phyloP scores from a whole-genome alignment of 805 yeast genomes.

The Wickerhamomyces tratensis region DNA sequence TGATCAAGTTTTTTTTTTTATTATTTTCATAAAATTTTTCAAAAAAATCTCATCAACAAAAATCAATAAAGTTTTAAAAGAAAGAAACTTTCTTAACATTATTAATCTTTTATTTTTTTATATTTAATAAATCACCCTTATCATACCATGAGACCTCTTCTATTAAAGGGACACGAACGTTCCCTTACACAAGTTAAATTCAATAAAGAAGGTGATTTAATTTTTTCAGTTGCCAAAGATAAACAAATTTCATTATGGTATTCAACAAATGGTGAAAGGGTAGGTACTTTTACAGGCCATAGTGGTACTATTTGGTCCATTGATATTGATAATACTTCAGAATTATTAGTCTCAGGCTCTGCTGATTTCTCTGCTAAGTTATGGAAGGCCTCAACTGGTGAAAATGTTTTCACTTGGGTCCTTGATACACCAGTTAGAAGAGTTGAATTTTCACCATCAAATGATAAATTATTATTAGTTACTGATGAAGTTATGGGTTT shows the following conservation, averaged over 20 bases:
- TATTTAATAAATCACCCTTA: too few species aligned
- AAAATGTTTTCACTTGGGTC: constrained; percentile 61
- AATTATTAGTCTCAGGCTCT: constrained; percentile 74
- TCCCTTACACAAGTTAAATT: constrained; percentile 93
- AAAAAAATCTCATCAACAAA: too few species aligned
- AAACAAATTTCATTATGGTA: constrained; percentile 86
- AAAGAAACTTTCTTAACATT: too few species aligned
- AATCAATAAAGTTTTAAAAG: too few species aligned
- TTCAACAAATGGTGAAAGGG: constrained; percentile 90
- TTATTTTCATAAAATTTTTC: too few species aligned
- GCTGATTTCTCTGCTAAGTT: constrained; percentile 82
- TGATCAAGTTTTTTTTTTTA: too few species aligned
- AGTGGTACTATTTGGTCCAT: constrained; percentile 93
- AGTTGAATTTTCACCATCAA: constrained; percentile 77
- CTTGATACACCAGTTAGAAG: constrained; percentile 83
- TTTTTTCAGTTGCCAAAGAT: constrained; percentile 91
- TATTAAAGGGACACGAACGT: constrained; percentile 94
- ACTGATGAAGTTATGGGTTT: constrained; percentile 91
- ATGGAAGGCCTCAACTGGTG: constrained; percentile 79
- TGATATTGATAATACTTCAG: constrained; percentile 68
- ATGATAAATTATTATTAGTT: constrained; percentile 58
- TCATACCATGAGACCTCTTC: constrained; percentile 47
- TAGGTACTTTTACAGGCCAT: constrained; percentile 88
- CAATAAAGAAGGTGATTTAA: constrained; percentile 90
- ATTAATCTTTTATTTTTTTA: too few species aligned